phyloP scores from a whole-genome alignment of 345 rosid genomes.

The Rubroshorea leprosula region DNA sequence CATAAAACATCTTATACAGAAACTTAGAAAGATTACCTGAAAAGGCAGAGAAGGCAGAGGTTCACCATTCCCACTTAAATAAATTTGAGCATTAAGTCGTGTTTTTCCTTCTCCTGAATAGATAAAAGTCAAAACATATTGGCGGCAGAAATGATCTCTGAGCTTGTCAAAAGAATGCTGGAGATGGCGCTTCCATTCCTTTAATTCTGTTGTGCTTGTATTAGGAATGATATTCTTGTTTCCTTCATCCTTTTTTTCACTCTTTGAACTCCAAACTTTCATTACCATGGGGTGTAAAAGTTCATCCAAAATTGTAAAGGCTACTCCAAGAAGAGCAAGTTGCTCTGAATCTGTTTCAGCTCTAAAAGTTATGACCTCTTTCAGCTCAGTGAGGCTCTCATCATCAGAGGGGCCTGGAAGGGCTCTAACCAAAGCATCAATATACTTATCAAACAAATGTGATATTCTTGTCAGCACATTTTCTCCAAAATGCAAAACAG shows the following conservation, averaged over 20 bases:
- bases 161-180: conserved; percentile 91
- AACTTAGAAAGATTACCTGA: conserved; percentile 53
- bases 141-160: conserved; percentile 86
- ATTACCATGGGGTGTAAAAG: conserved; percentile 56
- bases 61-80: conserved; percentile 60
- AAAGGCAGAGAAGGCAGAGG: conserved; percentile 83
- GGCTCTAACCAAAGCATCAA: conserved; percentile 69
- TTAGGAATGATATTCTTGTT: conserved; percentile 37
- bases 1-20: not conserved
- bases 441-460: conserved; percentile 74
- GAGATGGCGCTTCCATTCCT: conserved; percentile 87
- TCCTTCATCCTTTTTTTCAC: conserved; percentile 39
- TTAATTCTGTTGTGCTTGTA: conserved; percentile 52
- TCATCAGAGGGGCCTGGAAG: conserved; percentile 90
- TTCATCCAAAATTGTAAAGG: conserved; percentile 86
- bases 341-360: conserved; percentile 93
- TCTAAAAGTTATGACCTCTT: conserved; percentile 62
- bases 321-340: conserved; percentile 87
- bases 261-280: conserved; percentile 58
- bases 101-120: conserved; percentile 93
- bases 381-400: conserved; percentile 72
- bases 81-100: conserved; percentile 66
- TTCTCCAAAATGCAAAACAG: conserved; percentile 74
- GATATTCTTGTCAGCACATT: conserved; percentile 65
- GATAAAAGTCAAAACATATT: conserved; percentile 88